Evolutionary conservation across 169 alveolate genomes (phyloP).

Genomic region (Toxoplasma gondii): DNA sequence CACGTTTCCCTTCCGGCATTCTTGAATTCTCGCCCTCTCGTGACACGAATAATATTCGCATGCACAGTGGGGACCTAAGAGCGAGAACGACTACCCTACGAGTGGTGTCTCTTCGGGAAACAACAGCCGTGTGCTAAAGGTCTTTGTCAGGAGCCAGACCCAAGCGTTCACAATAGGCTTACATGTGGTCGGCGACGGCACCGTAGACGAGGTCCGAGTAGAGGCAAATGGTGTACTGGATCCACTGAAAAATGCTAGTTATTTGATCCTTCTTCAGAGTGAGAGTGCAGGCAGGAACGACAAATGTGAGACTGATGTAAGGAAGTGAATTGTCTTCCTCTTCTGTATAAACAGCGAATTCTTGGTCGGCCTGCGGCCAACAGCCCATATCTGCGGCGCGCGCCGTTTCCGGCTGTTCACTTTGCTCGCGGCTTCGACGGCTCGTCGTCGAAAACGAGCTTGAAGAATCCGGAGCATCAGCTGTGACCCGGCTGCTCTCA

Average conservation of each 20-base stretch:
- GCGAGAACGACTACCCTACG: no score
- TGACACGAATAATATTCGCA: no score
- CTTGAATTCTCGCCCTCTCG: no score
- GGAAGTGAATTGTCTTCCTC: slow-evolving; percentile 31
- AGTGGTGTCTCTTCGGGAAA: no score
- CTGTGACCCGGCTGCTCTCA: no score
- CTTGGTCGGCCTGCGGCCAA: not conserved
- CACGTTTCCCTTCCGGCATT: no score
- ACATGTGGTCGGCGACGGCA: not conserved
- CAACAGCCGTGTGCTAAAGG: no score
- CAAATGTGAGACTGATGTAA: not conserved
- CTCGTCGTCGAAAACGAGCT: no score
- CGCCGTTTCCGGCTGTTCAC: not conserved
- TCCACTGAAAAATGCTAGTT: slow-evolving; percentile 12
- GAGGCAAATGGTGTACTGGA: slow-evolving; percentile 14
- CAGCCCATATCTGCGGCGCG: not conserved
- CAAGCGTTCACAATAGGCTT: not conserved
- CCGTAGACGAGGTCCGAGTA: slow-evolving; percentile 27
- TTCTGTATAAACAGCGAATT: not conserved
- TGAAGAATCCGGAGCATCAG: no score
- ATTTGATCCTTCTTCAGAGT: slow-evolving; percentile 20
- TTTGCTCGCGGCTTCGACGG: not conserved
- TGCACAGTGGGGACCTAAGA: no score
- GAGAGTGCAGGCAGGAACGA: not conserved
- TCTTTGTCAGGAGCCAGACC: no score